Evolutionary conservation across 495 filamentous ascomycete genomes (phyloP).

Genomic region (Articulospora tetracladia): DNA sequence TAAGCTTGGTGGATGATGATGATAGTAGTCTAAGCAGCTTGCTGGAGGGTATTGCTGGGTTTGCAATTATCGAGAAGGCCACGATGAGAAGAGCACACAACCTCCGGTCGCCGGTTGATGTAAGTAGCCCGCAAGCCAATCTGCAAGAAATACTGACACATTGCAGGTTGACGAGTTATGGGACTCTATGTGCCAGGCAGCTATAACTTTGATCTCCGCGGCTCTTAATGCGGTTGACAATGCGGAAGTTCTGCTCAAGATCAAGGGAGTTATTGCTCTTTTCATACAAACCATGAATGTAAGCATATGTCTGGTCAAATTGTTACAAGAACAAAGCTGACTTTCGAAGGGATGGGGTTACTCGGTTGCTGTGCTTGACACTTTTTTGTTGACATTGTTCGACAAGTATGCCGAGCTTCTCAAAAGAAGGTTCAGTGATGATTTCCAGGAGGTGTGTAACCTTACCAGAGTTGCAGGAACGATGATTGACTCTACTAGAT

Average conservation of each 20-base stretch:
- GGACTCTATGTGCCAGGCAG: constrained; percentile 94
- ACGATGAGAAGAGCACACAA: constrained; percentile 85
- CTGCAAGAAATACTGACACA: constrained; percentile 22
- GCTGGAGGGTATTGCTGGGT: constrained; percentile 89
- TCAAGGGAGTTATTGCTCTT: constrained; percentile 85
- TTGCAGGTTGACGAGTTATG: constrained; percentile 87
- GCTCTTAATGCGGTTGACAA: constrained; percentile 74
- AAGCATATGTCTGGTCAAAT: constrained; percentile 36
- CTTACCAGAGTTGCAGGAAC: neutral
- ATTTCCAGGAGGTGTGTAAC: constrained; percentile 76
- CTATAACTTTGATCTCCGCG: constrained; percentile 73
- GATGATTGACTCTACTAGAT: constrained; percentile 49
- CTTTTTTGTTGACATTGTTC: constrained; percentile 80
- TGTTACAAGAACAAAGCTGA: constrained; percentile 24
- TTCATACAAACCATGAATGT: constrained; percentile 96
- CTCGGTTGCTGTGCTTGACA: constrained; percentile 72
- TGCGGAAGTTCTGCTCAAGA: constrained; percentile 80
- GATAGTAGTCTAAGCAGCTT: constrained; percentile 75
- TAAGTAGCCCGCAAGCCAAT: constrained; percentile 33
- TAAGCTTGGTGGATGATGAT: constrained; percentile 70
- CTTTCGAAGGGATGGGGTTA: constrained; percentile 67
- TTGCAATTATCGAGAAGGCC: constrained; percentile 92
- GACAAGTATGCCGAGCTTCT: constrained; percentile 91
- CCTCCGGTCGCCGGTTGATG: constrained; percentile 79
- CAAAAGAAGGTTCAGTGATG: constrained; percentile 83